Conservation (phyloP, 2,329 filamentous ascomycete genomes). For the Venturia effusa region DNA sequence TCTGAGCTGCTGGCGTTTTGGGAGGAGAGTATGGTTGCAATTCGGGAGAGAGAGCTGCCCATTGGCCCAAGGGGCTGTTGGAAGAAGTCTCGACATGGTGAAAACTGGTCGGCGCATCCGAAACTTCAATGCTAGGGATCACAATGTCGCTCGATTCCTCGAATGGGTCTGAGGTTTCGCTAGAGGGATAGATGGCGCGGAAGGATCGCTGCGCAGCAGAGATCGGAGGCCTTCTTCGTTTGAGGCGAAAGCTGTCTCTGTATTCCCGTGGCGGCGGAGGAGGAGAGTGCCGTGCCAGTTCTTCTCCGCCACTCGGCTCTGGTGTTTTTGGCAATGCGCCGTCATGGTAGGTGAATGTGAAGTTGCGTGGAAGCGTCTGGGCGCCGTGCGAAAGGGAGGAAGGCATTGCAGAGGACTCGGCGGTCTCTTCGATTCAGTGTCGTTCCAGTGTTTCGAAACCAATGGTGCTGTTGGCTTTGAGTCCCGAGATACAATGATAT, state of each 20-base stretch:
- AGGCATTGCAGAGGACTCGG: neutral
- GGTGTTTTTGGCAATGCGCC: conserved; percentile 34
- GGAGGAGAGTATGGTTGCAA: conserved; percentile 30
- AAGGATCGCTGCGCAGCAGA: conserved; percentile 5
- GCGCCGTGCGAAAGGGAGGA: conserved; percentile 3
- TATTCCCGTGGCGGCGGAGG: conserved; percentile 4
- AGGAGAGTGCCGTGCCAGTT: conserved; percentile 14
- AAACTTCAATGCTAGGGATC: conserved; percentile 40
- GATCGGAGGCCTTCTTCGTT: conserved; percentile 1
- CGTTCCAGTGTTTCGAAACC: too few species aligned
- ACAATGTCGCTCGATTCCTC: conserved; percentile 19
- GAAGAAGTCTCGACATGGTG: neutral
- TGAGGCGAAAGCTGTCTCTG: conserved; percentile 3
- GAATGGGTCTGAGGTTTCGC: neutral
- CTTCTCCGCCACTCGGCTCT: conserved; percentile 26
- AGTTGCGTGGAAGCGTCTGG: conserved; percentile 36
- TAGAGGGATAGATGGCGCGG: conserved; percentile 3
- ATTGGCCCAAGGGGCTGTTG: neutral
- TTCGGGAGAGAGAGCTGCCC: neutral
- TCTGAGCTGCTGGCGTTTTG: conserved; percentile 36
- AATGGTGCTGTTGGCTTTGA: too few species aligned
- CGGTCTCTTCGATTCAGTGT: too few species aligned
- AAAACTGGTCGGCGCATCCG: conserved; percentile 21
- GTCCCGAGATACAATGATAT: too few species aligned
- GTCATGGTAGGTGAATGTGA: conserved; percentile 39